Evolutionary conservation across 2,329 filamentous ascomycete genomes (phyloP).

Genomic region (Madurella mycetomatis): DNA sequence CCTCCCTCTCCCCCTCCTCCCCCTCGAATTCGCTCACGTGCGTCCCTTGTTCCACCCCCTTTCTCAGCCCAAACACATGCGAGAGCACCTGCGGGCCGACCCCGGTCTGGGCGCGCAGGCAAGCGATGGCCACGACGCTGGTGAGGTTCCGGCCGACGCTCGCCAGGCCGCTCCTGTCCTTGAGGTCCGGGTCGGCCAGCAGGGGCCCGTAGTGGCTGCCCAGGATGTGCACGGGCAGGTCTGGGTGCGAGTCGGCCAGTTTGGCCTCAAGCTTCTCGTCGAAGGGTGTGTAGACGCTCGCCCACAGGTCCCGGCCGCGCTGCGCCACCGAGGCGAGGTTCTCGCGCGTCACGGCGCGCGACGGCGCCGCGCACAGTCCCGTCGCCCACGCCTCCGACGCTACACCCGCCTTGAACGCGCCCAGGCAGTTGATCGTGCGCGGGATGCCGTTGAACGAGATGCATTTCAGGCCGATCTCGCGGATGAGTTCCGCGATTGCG

Average conservation of each 20-base stretch:
- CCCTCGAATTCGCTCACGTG: slow-evolving; percentile 34
- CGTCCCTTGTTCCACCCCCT: slow-evolving; percentile 66
- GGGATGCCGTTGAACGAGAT: slow-evolving; percentile 80
- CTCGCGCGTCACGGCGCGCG: slow-evolving; percentile 46
- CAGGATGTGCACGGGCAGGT: slow-evolving; percentile 76
- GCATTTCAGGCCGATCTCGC: slow-evolving; percentile 71
- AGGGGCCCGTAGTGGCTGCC: slow-evolving; percentile 69
- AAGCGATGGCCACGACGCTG: slow-evolving; percentile 67
- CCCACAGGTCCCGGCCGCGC: slow-evolving; percentile 66
- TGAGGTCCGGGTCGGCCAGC: slow-evolving; percentile 60
- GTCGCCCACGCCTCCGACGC: slow-evolving; percentile 41
- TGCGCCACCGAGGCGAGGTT: slow-evolving; percentile 52
- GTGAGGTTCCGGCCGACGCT: slow-evolving; percentile 68
- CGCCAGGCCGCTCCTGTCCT: slow-evolving; percentile 39
- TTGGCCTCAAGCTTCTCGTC: slow-evolving; percentile 66
- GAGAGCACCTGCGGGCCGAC: slow-evolving; percentile 78
- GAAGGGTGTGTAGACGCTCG: slow-evolving; percentile 71
- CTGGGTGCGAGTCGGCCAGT: slow-evolving; percentile 71
- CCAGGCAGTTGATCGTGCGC: slow-evolving; percentile 76
- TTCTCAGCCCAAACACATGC: slow-evolving; percentile 75
- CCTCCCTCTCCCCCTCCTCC: slow-evolving; percentile 29
- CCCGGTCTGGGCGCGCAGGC: slow-evolving; percentile 72
- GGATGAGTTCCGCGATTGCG: slow-evolving; percentile 64
- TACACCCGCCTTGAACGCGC: slow-evolving; percentile 54
- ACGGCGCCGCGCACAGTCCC: slow-evolving; percentile 51